Evolutionary conservation across 2,329 filamentous ascomycete genomes (phyloP).

Genomic region (Diaporthe sp.): DNA sequence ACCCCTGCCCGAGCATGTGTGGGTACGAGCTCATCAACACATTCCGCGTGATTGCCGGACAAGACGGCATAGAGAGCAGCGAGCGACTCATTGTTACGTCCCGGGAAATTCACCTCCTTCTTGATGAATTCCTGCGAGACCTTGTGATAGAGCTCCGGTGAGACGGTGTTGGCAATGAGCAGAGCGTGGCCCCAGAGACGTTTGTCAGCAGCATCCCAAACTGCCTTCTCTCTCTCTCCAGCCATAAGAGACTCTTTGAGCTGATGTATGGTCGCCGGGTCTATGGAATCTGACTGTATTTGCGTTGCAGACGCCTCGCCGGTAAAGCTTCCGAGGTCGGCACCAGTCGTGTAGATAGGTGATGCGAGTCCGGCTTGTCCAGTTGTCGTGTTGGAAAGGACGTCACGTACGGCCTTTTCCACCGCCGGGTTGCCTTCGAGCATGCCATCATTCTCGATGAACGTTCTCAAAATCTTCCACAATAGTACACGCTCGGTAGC

Average conservation of each 20-base stretch:
- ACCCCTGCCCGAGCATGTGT: constrained; percentile 91
- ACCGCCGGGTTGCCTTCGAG: constrained; percentile 79
- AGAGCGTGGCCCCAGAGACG: constrained; percentile 97
- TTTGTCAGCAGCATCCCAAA: constrained; percentile 93
- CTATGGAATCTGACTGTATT: constrained; percentile 68
- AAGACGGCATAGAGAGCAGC: constrained; percentile 94
- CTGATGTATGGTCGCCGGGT: constrained; percentile 75
- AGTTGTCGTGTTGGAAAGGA: constrained; percentile 72
- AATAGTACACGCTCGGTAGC: constrained; percentile 83
- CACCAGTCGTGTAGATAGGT: constrained; percentile 38
- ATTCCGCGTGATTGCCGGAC: constrained; percentile 93
- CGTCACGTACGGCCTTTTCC: constrained; percentile 78
- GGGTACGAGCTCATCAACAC: constrained; percentile 94
- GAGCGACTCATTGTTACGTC: constrained; percentile 85
- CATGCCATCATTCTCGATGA: constrained; percentile 87
- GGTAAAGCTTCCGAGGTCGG: constrained; percentile 34
- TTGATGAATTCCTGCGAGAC: constrained; percentile 96
- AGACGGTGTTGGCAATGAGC: constrained; percentile 83
- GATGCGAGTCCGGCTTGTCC: constrained; percentile 40
- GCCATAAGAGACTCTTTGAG: constrained; percentile 79
- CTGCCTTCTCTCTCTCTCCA: constrained; percentile 89
- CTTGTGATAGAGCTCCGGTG: constrained; percentile 87
- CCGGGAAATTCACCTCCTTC: constrained; percentile 88
- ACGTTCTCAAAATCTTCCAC: constrained; percentile 85
- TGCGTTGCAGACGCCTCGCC: constrained; percentile 40